Evolutionary conservation across 164 flowering plant species (phyloP).

Genomic region (Hamamelis virginiana): DNA sequence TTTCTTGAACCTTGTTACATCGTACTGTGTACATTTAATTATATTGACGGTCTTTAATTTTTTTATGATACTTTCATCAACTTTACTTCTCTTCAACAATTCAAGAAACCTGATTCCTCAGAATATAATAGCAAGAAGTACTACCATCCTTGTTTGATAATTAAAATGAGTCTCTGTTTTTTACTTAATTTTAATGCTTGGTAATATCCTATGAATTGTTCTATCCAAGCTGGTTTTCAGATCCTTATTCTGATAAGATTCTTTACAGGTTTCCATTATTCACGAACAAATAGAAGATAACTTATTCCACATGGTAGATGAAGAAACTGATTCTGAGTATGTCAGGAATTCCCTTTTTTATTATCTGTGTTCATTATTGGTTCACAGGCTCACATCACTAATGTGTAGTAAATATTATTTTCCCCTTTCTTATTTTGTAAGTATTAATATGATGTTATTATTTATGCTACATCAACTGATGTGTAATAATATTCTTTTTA

Average conservation of each 20-base stretch:
- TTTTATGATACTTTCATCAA: too few relatives aligned
- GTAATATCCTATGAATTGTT: neutral
- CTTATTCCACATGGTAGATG: constrained; percentile 89
- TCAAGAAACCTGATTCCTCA: too few relatives aligned
- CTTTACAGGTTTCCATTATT: constrained; percentile 64
- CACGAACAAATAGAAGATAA: constrained; percentile 83
- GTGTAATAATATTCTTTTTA: too few relatives aligned
- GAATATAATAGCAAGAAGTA: too few relatives aligned
- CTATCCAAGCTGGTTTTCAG: neutral
- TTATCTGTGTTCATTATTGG: neutral
- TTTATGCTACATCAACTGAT: too few relatives aligned
- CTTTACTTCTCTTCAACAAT: too few relatives aligned
- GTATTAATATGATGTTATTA: neutral
- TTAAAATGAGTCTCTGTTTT: neutral
- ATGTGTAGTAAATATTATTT: neutral
- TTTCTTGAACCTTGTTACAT: too few relatives aligned
- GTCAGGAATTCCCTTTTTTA: constrained; percentile 13
- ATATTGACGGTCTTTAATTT: too few relatives aligned
- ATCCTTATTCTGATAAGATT: constrained; percentile 3
- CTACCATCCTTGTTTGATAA: neutral
- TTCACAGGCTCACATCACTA: neutral
- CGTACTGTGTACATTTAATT: too few relatives aligned
- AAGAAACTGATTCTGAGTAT: constrained; percentile 97
- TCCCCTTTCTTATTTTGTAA: neutral
- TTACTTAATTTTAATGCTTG: too few relatives aligned